Conservation (phyloP, 1,284 basidiomycete genomes). For the Cryptococcus sp. region DNA sequence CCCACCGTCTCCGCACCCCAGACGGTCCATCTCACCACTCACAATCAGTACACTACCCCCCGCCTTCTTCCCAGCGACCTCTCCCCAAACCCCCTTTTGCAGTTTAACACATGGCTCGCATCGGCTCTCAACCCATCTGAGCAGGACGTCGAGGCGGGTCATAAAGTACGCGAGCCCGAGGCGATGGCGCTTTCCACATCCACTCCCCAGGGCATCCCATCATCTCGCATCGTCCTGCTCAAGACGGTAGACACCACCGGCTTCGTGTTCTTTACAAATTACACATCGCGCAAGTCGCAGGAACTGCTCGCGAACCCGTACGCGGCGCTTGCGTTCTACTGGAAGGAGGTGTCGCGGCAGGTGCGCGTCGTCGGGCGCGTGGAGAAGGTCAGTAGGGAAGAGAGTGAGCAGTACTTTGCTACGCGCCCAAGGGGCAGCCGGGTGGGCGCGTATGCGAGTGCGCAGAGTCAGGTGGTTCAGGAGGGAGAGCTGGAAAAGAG, state of each 20-base stretch:
- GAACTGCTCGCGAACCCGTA: constrained; percentile 75
- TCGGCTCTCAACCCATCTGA: constrained; percentile 52
- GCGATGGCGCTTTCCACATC: constrained; percentile 80
- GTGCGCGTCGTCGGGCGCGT: constrained; percentile 82
- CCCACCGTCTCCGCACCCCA: constrained; percentile 7
- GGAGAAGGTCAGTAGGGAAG: constrained; percentile 66
- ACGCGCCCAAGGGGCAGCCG: constrained; percentile 77
- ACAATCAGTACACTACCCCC: constrained; percentile 68
- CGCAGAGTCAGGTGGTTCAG: constrained; percentile 72
- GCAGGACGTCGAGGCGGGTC: constrained; percentile 35
- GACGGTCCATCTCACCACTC: constrained; percentile 58
- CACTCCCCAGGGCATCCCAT: constrained; percentile 69
- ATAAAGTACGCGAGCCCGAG: constrained; percentile 73
- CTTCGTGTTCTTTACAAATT: constrained; percentile 97
- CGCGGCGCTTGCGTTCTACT: constrained; percentile 84
- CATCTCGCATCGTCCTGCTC: constrained; percentile 83
- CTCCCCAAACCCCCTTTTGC: constrained; percentile 65
- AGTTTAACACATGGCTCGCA: constrained; percentile 81
- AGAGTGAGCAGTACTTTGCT: constrained; percentile 81
- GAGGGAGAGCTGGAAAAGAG: constrained; percentile 66
- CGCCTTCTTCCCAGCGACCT: constrained; percentile 63
- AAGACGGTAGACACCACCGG: constrained; percentile 81
- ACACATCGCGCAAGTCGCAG: constrained; percentile 81
- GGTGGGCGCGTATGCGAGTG: constrained; percentile 89
- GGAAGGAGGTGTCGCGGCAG: constrained; percentile 76